Base-by-base conservation (phyloP, 441 rosid species). In the Corymbia calophylla region DNA sequence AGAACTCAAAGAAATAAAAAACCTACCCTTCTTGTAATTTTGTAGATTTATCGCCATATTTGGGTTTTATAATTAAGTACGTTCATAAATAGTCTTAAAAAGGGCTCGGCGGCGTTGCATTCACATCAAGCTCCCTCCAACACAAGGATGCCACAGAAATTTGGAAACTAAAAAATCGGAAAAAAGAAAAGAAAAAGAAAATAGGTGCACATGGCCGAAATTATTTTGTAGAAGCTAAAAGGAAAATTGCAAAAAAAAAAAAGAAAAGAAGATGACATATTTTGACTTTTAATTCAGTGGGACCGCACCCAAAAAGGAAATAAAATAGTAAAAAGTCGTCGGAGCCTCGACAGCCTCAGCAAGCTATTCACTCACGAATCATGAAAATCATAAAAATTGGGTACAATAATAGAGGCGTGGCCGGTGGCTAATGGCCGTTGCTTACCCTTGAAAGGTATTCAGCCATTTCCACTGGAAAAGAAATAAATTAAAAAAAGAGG, bases 361-460 rank as follows among this genome's bases (percentile, higher is more conserved):
- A 23, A 21, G 84, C 84, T 39, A 39, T 12, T 23, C 51, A 23
- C 2, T 11, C 51, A 44, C 84, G n/a, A 77, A 35, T 18, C 48
- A 70, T 35, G 9, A 70, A 70, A 70, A 70, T 18, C 48, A 35
- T 35, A 9, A 19, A 70, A 70, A 77, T 23, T 12, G 53, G 84
- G 84, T 10, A 77, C n/a, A 77, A 77, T 77, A 77, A 77, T 23
- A 25, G 84, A 77, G 84, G 84, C 84, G n/a, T 44, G 84, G 16
- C 84, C 84, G 84, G 23, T 25, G 70, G 88, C 51, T 60, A 9
- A 86, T 58, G 92, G 64, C 94, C 92, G 90, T 92, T 88, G 64
- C 64, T 58, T 58, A 87, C 89, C 88, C 64, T 85, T n/a, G 16
- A 89, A 32, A 49, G 87, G 64, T 53, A 6, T 84, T 15, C 87